These are phyloP conservation scores for Canavalia gladiata DNA, from an alignment of 306 rosid species.

Conservation along the genomic window DNA sequence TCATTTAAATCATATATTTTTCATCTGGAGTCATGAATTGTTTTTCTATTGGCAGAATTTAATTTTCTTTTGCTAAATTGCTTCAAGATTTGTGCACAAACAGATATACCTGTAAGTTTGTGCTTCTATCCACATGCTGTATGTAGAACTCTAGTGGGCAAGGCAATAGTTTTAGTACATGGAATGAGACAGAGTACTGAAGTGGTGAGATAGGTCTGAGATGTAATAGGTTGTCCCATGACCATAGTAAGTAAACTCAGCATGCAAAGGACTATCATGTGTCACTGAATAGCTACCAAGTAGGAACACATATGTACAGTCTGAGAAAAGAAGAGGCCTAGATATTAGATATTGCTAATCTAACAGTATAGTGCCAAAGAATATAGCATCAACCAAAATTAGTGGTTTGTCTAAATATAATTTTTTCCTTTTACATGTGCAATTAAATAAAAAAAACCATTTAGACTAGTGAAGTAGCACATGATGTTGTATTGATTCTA, in stretches of 20 bases:
- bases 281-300: constrained; percentile 13
- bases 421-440: constrained; percentile 35
- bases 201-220: constrained; percentile 31
- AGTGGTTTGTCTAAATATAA: constrained; percentile 7
- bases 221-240: constrained; percentile 24
- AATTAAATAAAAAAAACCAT: not conserved
- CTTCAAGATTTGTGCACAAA: constrained; percentile 23
- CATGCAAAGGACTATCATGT: constrained; percentile 12
- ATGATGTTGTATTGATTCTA: constrained; percentile 11
- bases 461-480: not conserved
- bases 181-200: constrained; percentile 20
- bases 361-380: not conserved
- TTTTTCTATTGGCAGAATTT: not conserved
- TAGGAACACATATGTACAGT: constrained; percentile 19
- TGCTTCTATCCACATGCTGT: constrained; percentile 23
- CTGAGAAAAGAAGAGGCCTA: constrained; percentile 33
- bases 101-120: constrained; percentile 12
- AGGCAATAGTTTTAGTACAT: constrained; percentile 4
- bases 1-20: not conserved
- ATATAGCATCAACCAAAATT: not conserved
- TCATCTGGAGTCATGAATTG: constrained; percentile 8
- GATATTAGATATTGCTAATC: constrained; percentile 25
- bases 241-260: constrained; percentile 14
- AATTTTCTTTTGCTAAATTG: not conserved
- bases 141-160: constrained; percentile 18